Evolutionary conservation across 148 eudicot genomes (phyloP), one percentile per base, ranked within the genome.

Genomic region (Cornus kousa): DNA sequence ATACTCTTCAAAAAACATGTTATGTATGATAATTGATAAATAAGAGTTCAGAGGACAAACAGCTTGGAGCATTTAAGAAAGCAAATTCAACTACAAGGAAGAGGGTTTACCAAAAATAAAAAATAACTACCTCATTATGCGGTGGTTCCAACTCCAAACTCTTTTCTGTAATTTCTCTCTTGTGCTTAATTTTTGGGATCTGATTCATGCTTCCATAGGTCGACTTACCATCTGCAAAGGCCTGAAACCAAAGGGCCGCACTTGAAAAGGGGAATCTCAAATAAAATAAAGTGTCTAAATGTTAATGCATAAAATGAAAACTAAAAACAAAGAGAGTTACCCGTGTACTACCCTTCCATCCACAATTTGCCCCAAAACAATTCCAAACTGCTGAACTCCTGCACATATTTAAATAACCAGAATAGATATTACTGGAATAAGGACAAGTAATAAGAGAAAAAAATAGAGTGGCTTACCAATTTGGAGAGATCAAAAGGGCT

Each of bases 281-380:
- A 40, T 50, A 22, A 67, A 62, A 28, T 37, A 28, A 28, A 67
- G 16, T 14, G 24, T 28, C 12, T 53, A 3, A 57, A 6, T 33
- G 14, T 28, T 28, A 28, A 28, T 28, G 28, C 28, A 28, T 28
- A 28, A 28, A 28, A 28, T 28, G 32, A 73, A 28, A 39, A 74
- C 46, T 11, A 35, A 37, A 67, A 73, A 14, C 55, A 74, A 70
- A 22, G 32, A 33, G 68, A 70, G 17, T 67, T 80, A 91, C 94
- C 79, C 76, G 83, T 67, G 87, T 81, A 80, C 71, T 81, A 77
- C 97, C 97, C 70, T 67, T 86, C 97, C 97, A 93, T 65, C 95
- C 95, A 84, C 97, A 93, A 80, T 86, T 93, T 64, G 86, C 95
- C 70, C 95, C 87, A 76, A 82, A 83, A 76, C 97, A 93, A 70